phyloP scores from a whole-genome alignment of 306 rosid species.

The Quercus cerris region DNA sequence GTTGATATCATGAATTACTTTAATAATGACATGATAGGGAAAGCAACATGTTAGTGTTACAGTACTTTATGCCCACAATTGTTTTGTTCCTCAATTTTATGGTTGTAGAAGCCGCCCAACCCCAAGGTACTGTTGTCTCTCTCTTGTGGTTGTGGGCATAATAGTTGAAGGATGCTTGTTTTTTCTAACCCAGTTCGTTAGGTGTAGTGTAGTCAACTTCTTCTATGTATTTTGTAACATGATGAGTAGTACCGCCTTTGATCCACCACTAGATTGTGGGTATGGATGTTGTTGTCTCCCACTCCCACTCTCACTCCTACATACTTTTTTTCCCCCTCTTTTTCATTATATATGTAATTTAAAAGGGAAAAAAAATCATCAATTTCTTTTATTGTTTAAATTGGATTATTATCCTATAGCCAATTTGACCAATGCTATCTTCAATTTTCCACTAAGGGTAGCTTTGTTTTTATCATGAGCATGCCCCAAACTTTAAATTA shows the following conservation, averaged over 20 bases:
- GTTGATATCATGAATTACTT: too few species aligned
- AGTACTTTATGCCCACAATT: too few species aligned
- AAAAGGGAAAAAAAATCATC: too few species aligned
- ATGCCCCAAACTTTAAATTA: neutral
- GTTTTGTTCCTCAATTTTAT: too few species aligned
- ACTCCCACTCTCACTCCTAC: slow-evolving; percentile 11
- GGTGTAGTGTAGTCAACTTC: slow-evolving; percentile 24
- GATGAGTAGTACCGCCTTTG: slow-evolving; percentile 25
- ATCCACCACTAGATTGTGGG: slow-evolving; percentile 14
- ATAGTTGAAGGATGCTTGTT: too few species aligned
- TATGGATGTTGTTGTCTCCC: slow-evolving; percentile 6
- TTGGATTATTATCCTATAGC: neutral
- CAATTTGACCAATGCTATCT: neutral
- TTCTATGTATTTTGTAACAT: slow-evolving; percentile 20
- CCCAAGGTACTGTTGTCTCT: too few species aligned
- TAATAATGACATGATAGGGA: too few species aligned
- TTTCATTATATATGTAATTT: neutral
- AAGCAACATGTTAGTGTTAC: too few species aligned
- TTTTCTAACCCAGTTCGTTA: too few species aligned
- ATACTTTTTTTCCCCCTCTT: slow-evolving; percentile 8
- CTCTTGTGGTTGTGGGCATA: too few species aligned
- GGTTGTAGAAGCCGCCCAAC: too few species aligned
- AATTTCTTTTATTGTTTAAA: neutral
- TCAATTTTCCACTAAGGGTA: neutral
- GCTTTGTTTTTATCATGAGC: neutral